phyloP scores from a whole-genome alignment of 108 stramenopile genomes.

The Nitzschia sp. region DNA sequence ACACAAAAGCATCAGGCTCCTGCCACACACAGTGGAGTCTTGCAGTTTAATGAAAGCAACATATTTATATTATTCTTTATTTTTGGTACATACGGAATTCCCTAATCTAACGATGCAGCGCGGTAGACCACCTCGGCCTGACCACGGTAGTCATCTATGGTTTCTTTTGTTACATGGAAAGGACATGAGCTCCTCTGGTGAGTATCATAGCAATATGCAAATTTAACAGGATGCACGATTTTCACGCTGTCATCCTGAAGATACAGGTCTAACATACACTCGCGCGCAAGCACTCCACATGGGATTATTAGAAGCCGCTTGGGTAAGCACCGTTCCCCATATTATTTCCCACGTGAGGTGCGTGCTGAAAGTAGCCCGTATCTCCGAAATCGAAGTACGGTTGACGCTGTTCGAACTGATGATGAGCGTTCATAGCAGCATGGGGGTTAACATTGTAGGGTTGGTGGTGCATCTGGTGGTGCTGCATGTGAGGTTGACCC shows the following conservation, averaged over 20 bases:
- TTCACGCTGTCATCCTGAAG: neutral
- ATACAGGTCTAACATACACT: constrained; percentile 16
- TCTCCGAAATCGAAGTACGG: constrained; percentile 38
- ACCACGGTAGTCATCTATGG: constrained; percentile 19
- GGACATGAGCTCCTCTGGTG: neutral
- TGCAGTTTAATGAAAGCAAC: constrained; percentile 10
- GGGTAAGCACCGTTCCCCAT: constrained; percentile 30
- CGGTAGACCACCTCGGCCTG: neutral
- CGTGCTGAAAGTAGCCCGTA: constrained; percentile 31
- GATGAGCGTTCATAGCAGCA: constrained; percentile 18
- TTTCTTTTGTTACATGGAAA: constrained; percentile 17
- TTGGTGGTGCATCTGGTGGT: constrained; percentile 20
- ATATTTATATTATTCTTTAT: constrained; percentile 24
- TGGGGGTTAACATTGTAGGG: constrained; percentile 14
- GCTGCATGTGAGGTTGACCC: constrained; percentile 20
- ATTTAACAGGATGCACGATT: neutral
- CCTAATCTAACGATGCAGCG: constrained; percentile 34
- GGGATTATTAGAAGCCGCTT: constrained; percentile 21
- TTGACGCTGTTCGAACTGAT: constrained; percentile 36
- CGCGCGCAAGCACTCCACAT: constrained; percentile 1
- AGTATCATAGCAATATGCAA: constrained; percentile 22
- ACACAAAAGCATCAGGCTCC: no score
- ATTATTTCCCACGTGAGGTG: constrained; percentile 26
- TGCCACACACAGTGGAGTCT: no score
- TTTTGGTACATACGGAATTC: constrained; percentile 28